Base-by-base conservation (phyloP, 352 stramenopile species). In the Thalassiosira hispida region DNA sequence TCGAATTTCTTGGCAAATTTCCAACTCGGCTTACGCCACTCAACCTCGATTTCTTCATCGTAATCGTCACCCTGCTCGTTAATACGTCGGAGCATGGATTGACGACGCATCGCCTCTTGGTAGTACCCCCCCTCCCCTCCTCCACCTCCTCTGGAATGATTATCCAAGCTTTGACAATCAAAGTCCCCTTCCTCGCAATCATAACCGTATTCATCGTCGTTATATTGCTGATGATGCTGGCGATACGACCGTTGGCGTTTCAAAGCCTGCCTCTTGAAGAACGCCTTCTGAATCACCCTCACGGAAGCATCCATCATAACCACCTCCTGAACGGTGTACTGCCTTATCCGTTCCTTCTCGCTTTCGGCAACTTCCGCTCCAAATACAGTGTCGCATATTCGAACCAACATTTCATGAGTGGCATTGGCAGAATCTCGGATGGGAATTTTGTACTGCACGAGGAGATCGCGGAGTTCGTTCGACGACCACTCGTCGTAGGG, bases 311-410 rank as follows among this genome's bases (percentile, higher is more conserved):
- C 70, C 59, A 81, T 77, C 55, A 29, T 11, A 33, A 49, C 59
- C n/a, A 81, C 22, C 35, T 84, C 74, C 20, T 84, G 61, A 18
- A 81, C 69, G 69, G 38, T 76, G 22, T 64, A 76, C 14, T 33
- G 18, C 49, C 68, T 25, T 44, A 42, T 65, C 29, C 14, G 46
- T 49, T 68, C 46, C n/a, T 63, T 42, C 42, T 82, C 61, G 29
- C 16, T 73, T 49, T 75, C 69, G 46, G 67, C 51, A 65, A 63
- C 35, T 12, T 71, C 42, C 6, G 20, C 44, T 23, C 68, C 73
- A 60, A 78, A 78, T 18, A 88, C 79, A 3, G 61, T 69, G 14
- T 88, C 77, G 44, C 81, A 88, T 51, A 88, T 85, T 53, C 74
- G 56, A 35, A 86, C 77, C 2, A 88, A 33, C 35, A 65, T 85